Conservation (phyloP, 768 basidiomycete genomes). For the Filobasidium wieringae region DNA sequence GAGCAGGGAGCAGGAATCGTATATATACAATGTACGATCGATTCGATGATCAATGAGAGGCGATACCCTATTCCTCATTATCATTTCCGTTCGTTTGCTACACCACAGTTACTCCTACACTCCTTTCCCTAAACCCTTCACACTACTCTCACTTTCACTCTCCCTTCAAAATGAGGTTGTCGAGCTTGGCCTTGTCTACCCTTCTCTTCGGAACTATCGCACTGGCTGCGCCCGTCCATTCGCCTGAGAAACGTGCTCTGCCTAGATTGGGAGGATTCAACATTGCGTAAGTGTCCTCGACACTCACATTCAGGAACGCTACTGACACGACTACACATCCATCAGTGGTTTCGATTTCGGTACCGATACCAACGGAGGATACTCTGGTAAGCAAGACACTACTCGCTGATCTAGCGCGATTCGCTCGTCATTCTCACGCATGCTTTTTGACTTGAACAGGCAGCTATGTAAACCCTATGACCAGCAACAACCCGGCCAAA, state of each 20-base stretch:
- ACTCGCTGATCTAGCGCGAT: neutral
- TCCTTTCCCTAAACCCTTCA: neutral
- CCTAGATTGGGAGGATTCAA: constrained; percentile 26
- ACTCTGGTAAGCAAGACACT: neutral
- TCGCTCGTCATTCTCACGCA: neutral
- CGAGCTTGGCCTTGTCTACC: neutral
- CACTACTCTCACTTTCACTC: neutral
- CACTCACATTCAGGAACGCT: neutral
- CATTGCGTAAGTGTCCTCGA: constrained; percentile 20
- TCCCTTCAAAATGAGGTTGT: neutral
- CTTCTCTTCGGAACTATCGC: neutral
- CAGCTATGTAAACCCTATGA: neutral
- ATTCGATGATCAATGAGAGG: neutral
- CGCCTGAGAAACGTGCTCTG: constrained; percentile 11
- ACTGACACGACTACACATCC: neutral
- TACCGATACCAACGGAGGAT: constrained; percentile 17
- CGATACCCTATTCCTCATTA: neutral
- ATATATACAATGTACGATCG: neutral
- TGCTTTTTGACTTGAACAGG: neutral
- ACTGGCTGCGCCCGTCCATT: neutral
- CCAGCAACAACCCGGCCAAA: constrained; percentile 32
- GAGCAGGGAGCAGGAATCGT: neutral
- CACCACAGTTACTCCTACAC: neutral
- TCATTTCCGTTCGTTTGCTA: neutral
- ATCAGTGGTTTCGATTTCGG: constrained; percentile 30